These are phyloP conservation scores for Podila verticillata DNA, from an alignment of 192 early-diverging fungal genomes.

Conservation along the genomic window DNA sequence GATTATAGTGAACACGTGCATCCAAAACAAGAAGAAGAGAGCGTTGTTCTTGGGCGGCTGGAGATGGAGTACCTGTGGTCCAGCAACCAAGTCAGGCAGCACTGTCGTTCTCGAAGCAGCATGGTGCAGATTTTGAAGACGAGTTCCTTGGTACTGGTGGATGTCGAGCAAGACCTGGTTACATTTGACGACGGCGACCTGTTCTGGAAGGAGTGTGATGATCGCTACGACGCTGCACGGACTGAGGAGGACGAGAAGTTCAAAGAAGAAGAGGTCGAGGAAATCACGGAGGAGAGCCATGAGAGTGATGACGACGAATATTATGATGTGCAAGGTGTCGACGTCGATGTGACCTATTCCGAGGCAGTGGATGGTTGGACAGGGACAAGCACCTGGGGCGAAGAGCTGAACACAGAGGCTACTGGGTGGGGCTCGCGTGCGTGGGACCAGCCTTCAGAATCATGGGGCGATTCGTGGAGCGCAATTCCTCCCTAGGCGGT, in stretches of 20 bases:
- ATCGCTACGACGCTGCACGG: conserved; percentile 2
- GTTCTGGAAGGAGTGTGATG: conserved; percentile 29
- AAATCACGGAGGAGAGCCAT: no score
- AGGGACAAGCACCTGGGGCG: not conserved
- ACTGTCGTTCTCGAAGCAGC: conserved; percentile 52
- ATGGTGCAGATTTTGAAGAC: conserved; percentile 43
- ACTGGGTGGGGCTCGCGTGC: not conserved
- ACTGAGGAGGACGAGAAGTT: not conserved
- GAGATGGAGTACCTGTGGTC: conserved; percentile 19
- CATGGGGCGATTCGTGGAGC: no score
- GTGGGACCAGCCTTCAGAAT: not conserved
- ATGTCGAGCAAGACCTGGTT: conserved; percentile 10
- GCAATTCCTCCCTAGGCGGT: no score
- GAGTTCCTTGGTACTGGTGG: conserved; percentile 25
- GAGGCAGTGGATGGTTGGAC: no score
- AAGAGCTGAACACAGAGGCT: not conserved
- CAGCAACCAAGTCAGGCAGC: conserved; percentile 52
- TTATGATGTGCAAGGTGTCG: no score
- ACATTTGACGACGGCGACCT: conserved; percentile 13
- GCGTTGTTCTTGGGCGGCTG: conserved; percentile 17
- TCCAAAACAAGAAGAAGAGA: not conserved
- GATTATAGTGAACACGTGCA: not conserved
- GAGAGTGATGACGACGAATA: no score
- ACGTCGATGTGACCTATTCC: no score
- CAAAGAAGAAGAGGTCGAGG: no score